These are phyloP conservation scores for Mycena floridula DNA, from an alignment of 768 basidiomycete species.

Conservation along the genomic window DNA sequence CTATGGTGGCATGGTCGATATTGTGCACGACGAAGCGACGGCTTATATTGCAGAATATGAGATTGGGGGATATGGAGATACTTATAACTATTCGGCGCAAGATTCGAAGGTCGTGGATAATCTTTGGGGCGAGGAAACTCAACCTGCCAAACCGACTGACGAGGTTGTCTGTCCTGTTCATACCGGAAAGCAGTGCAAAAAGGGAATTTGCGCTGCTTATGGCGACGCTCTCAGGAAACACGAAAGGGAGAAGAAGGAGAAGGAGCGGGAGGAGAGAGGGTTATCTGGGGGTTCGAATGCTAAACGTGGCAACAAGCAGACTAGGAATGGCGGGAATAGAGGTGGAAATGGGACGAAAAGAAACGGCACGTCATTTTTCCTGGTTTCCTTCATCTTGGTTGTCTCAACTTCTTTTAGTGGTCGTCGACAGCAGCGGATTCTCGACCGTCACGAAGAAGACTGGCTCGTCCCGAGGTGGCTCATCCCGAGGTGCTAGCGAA, in stretches of 20 bases:
- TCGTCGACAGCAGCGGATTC: too few species aligned
- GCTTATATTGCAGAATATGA: conserved; percentile 20
- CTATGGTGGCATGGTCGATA: conserved; percentile 9
- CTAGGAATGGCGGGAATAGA: neutral
- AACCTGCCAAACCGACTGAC: conserved; percentile 4
- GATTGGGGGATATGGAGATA: conserved; percentile 6
- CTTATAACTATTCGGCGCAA: neutral
- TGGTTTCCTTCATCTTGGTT: too few species aligned
- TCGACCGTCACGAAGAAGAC: too few species aligned
- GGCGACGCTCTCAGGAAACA: conserved; percentile 16
- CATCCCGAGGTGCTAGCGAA: too few species aligned
- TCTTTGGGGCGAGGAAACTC: conserved; percentile 20
- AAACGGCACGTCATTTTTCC: too few species aligned
- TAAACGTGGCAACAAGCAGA: neutral
- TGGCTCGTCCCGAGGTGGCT: too few species aligned
- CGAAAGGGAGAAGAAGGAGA: neutral
- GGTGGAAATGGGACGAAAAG: neutral
- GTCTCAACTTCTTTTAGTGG: too few species aligned
- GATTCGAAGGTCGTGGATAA: conserved; percentile 7
- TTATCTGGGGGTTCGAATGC: neutral
- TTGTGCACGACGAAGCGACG: conserved; percentile 8
- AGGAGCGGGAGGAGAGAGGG: conserved; percentile 6
- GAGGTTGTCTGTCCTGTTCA: conserved; percentile 23
- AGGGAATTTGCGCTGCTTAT: conserved; percentile 30
- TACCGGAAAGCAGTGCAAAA: conserved; percentile 23